phyloP scores from a whole-genome alignment of 306 rosid genomes.

The peach (Prunus persica) region DNA sequence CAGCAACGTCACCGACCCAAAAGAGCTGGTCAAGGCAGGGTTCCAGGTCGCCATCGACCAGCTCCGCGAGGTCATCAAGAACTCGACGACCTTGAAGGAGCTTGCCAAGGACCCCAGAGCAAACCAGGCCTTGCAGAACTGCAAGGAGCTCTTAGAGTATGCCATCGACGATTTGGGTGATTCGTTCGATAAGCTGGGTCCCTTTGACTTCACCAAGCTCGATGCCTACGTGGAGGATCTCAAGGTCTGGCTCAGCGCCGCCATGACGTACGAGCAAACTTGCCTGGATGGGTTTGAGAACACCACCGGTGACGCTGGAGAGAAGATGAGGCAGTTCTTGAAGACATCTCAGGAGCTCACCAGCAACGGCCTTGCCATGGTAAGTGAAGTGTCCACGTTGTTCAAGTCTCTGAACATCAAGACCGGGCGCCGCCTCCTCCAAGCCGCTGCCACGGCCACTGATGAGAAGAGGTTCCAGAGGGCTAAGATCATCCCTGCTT shows the following conservation, averaged over 20 bases:
- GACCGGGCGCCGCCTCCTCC: constrained; percentile 1
- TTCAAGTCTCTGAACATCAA: neutral
- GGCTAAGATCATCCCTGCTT: constrained; percentile 31
- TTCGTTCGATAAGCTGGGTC: constrained; percentile 32
- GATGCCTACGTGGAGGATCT: constrained; percentile 44
- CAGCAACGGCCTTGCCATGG: constrained; percentile 62
- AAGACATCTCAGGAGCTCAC: constrained; percentile 47
- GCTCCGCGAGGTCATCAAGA: constrained; percentile 25
- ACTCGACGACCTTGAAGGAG: constrained; percentile 31
- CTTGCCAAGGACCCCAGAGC: constrained; percentile 45
- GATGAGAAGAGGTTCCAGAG: neutral
- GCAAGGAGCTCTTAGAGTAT: constrained; percentile 54
- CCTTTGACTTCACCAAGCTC: constrained; percentile 35
- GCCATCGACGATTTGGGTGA: constrained; percentile 45
- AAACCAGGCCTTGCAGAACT: constrained; percentile 48
- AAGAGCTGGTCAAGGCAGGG: constrained; percentile 41
- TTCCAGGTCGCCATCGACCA: constrained; percentile 31
- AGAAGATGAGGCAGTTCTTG: constrained; percentile 38
- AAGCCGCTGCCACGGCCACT: neutral
- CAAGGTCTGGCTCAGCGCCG: constrained; percentile 59
- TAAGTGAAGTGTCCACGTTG: constrained; percentile 21
- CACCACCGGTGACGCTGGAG: constrained; percentile 41
- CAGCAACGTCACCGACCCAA: constrained; percentile 28
- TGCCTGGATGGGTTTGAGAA: constrained; percentile 65
- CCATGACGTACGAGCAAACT: constrained; percentile 55